These are phyloP conservation scores for Bertia moriformis DNA, from an alignment of 2,329 filamentous ascomycete species.

Conservation along the genomic window DNA sequence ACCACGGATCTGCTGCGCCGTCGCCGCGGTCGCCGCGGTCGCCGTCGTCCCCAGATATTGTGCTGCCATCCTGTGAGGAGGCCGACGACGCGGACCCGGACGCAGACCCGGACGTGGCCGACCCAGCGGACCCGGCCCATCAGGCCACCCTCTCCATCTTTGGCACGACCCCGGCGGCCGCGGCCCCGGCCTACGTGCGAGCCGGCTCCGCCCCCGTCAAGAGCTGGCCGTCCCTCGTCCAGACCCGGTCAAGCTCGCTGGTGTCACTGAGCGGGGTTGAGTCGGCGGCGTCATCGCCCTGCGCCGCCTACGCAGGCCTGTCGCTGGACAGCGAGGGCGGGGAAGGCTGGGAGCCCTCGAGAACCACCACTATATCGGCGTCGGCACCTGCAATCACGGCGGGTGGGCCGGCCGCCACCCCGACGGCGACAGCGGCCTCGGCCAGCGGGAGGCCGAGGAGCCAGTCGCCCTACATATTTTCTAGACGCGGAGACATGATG, in stretches of 20 bases:
- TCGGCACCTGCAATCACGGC: slow-evolving; percentile 12
- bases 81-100: too few relatives aligned
- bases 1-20: too few relatives aligned
- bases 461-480: slow-evolving; percentile 33
- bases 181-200: neutral
- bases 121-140: neutral
- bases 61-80: neutral
- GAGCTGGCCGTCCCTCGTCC: slow-evolving; percentile 34
- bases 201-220: slow-evolving; percentile 13
- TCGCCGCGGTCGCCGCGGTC: too few relatives aligned
- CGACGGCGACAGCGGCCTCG: slow-evolving; percentile 10
- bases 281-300: slow-evolving; percentile 41
- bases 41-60: neutral
- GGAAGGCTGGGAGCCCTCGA: too few relatives aligned
- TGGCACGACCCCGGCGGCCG: neutral
- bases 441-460: too few relatives aligned
- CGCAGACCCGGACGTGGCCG: too few relatives aligned
- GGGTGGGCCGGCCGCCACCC: slow-evolving; percentile 24
- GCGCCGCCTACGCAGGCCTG: slow-evolving; percentile 39
- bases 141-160: neutral
- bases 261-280: slow-evolving; percentile 31
- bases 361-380: neutral
- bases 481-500: slow-evolving; percentile 41
- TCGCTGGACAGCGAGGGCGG: slow-evolving; percentile 39
- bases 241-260: slow-evolving; percentile 24